A percentile compares a stretch with the other conserved stretches of the same genome.
Evolutionary conservation across 371 early-diverging fungal genomes (phyloP).

Genomic region (Smittium mucronatum): DNA sequence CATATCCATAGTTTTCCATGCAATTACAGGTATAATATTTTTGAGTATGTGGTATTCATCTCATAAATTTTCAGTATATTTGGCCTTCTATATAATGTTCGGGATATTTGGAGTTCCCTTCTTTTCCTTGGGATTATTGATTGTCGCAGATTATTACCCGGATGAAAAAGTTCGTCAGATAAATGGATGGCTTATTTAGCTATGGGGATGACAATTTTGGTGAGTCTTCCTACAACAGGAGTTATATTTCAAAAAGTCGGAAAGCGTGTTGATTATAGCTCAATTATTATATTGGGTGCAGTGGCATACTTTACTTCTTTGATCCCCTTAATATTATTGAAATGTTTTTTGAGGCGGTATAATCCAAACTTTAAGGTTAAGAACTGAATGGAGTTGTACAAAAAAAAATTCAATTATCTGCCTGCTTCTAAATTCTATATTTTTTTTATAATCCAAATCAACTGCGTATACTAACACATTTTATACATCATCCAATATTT

Average conservation of each 20-base stretch:
- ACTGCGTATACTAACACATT: no score
- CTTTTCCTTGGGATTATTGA: background rate
- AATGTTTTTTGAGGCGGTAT: background rate
- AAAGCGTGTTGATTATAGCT: background rate
- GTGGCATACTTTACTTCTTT: background rate
- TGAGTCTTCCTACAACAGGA: background rate
- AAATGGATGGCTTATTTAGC: background rate
- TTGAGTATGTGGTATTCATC: background rate
- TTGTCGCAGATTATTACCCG: background rate
- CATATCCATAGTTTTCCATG: background rate
- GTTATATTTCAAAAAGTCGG: background rate
- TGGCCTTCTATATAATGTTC: background rate
- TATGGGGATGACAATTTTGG: background rate
- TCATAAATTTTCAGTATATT: background rate
- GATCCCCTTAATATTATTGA: background rate
- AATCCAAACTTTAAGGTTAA: background rate
- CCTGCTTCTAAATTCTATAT: no score
- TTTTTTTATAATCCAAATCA: no score
- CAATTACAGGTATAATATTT: background rate
- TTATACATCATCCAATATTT: no score
- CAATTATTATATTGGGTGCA: conserved; percentile 3
- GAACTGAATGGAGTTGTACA: no score
- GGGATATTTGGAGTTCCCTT: conserved; percentile 3
- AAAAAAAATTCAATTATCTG: no score
- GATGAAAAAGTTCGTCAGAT: background rate